Percentiles rank a stretch among this genome's conserved stretches.
Evolutionary conservation across 192 early-diverging fungal genomes (phyloP).

Genomic region (Pecoramyces ruminantium): DNA sequence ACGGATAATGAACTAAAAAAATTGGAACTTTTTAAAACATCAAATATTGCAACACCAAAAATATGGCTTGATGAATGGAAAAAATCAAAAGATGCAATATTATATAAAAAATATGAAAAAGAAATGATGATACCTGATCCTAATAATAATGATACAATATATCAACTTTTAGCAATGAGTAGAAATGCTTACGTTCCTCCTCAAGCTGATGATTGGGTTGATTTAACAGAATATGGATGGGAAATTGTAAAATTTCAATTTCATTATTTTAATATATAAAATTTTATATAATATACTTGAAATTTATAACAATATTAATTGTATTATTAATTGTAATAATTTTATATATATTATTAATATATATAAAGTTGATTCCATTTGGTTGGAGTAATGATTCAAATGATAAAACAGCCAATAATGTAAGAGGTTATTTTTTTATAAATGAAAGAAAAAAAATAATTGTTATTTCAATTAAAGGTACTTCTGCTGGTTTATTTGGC

Average conservation of each 20-base stretch:
- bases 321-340: too few relatives aligned
- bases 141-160: not conserved
- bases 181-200: not conserved
- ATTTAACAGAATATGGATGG: not conserved
- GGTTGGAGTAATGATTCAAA: not conserved
- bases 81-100: not conserved
- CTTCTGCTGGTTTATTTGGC: slow-evolving; percentile 45
- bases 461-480: slow-evolving; percentile 79
- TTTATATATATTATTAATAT: too few relatives aligned
- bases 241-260: not conserved
- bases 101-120: not conserved
- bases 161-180: not conserved
- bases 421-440: slow-evolving; percentile 77
- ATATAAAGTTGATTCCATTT: not conserved
- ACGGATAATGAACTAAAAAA: not conserved
- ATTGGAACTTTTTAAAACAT: not conserved
- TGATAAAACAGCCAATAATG: not conserved
- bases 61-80: not conserved
- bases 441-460: slow-evolving; percentile 43
- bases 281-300: too few relatives aligned
- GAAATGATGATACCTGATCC: not conserved
- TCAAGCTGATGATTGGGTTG: not conserved
- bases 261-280: too few relatives aligned
- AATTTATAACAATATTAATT: too few relatives aligned
- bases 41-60: not conserved